A percentile compares a stretch with the other conserved stretches of the same genome.
Conservation (phyloP, 176 grass and related monocot species). For the Carex parvula region DNA sequence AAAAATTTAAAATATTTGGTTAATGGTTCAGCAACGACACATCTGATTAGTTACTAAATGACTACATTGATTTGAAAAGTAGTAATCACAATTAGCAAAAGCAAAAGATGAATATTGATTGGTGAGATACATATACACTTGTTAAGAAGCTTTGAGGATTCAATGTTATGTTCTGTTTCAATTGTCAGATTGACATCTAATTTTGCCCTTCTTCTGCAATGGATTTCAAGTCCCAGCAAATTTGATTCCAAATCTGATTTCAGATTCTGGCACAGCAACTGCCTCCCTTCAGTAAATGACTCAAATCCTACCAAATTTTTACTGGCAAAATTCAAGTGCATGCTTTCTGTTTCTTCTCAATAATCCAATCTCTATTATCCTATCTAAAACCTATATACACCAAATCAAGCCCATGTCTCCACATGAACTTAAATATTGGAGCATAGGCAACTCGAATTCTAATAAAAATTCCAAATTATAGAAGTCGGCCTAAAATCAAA, state of each 20-base stretch:
- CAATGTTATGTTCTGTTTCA: background rate
- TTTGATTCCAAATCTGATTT: background rate
- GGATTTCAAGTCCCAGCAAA: background rate
- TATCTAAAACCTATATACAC: slow-evolving; percentile 21
- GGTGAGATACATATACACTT: background rate
- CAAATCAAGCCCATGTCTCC: slow-evolving; percentile 19
- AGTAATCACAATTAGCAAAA: background rate
- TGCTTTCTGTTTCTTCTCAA: background rate
- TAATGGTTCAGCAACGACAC: background rate
- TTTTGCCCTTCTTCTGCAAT: background rate
- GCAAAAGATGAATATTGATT: background rate
- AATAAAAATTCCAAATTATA: background rate
- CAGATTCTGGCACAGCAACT: background rate
- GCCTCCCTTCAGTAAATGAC: background rate
- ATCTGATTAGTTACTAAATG: background rate
- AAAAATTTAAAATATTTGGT: background rate
- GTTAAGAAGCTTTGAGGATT: background rate
- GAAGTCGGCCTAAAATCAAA: background rate
- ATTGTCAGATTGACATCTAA: background rate
- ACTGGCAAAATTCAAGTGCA: background rate
- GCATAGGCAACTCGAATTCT: slow-evolving; percentile 10
- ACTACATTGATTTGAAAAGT: background rate
- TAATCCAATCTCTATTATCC: background rate
- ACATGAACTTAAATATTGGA: slow-evolving; percentile 19
- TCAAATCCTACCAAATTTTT: background rate